Percentiles rank a stretch among this genome's conserved stretches.
phyloP scores from a whole-genome alignment of 2,329 filamentous ascomycete genomes.

The Aspergillus jensenii region DNA sequence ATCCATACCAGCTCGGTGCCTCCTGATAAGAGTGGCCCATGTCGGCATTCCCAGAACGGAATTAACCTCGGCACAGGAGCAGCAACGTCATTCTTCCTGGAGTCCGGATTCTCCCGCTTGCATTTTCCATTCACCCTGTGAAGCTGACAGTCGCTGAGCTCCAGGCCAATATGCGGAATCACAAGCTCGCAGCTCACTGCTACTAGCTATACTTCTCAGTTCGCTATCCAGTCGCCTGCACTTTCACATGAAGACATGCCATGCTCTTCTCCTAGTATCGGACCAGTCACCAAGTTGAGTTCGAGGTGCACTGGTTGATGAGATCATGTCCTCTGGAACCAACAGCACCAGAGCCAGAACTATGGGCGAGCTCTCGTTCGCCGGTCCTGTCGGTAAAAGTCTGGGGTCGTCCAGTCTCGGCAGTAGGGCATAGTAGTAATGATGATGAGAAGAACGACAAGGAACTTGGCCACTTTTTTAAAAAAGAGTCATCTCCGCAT shows the following conservation, averaged over 20 bases:
- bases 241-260: slow-evolving; percentile 1
- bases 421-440: neutral
- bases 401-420: neutral
- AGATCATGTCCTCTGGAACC: slow-evolving; percentile 11
- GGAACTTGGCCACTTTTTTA: neutral
- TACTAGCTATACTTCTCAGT: neutral
- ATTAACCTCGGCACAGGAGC: slow-evolving; percentile 13
- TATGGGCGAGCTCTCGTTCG: neutral
- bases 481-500: neutral
- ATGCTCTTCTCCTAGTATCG: neutral
- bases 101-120: slow-evolving; percentile 13
- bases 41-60: slow-evolving; percentile 8
- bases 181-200: slow-evolving; percentile 3
- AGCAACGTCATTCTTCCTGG: slow-evolving; percentile 11
- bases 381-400: neutral
- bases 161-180: neutral
- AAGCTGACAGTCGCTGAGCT: neutral
- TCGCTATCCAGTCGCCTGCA: neutral
- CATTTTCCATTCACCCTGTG: neutral
- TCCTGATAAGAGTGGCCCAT: neutral
- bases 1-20: neutral
- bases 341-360: neutral
- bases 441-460: neutral
- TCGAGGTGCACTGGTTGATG: slow-evolving; percentile 8
- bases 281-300: neutral